phyloP scores from a whole-genome alignment of 306 rosid species.

The Quercus gilva region DNA sequence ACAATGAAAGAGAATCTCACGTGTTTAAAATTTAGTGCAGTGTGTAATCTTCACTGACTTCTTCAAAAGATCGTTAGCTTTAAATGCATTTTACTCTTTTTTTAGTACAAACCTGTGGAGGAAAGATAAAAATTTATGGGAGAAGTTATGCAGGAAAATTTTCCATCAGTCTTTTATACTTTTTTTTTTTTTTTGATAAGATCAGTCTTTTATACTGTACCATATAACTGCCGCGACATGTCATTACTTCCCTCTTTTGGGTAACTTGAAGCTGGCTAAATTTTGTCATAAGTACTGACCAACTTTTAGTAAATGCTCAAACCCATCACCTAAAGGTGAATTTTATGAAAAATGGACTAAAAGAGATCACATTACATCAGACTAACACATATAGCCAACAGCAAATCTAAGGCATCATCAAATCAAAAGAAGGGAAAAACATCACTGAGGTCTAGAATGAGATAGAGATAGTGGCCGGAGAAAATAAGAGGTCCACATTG shows the following conservation, averaged over 20 bases:
- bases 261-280: background rate
- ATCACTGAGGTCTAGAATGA: background rate
- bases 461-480: background rate
- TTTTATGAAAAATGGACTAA: background rate
- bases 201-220: background rate
- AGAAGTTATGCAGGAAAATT: background rate
- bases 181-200: no score
- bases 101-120: no score
- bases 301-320: constrained; percentile 5
- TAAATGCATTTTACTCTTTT: no score
- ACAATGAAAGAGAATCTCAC: no score
- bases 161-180: background rate
- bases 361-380: background rate
- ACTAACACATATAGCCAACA: background rate
- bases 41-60: no score
- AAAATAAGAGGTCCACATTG: background rate
- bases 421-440: background rate
- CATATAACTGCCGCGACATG: background rate
- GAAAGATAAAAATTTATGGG: background rate
- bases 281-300: constrained; percentile 9
- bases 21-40: no score
- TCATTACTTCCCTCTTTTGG: background rate
- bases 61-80: no score
- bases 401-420: background rate
- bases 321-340: background rate